A percentile compares a stretch with the other conserved stretches of the same genome.
Conservation (phyloP, 176 grass and related monocot genomes). For the Lolium rigidum region DNA sequence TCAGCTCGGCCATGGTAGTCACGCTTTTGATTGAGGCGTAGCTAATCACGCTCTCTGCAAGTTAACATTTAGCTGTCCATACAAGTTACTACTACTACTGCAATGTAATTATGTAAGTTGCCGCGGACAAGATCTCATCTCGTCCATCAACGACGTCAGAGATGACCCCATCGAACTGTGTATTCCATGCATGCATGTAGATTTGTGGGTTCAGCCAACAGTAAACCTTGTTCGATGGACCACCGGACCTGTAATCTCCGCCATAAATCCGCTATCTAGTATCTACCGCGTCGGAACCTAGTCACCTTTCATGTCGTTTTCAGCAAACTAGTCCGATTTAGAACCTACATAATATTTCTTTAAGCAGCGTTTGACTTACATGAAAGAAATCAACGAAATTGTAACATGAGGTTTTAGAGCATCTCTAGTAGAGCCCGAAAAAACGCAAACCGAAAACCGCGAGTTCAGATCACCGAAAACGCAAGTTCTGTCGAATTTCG, state of each 20-base stretch:
- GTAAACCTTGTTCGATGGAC: slow-evolving; percentile 31
- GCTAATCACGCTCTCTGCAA: no score
- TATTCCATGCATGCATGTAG: background rate
- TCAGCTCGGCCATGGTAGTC: background rate
- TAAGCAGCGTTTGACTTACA: no score
- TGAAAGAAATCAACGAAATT: no score
- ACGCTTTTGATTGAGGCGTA: background rate
- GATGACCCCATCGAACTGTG: background rate
- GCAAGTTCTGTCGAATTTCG: no score
- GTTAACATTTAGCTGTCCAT: no score
- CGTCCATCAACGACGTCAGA: background rate
- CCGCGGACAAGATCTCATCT: background rate
- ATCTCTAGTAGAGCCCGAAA: no score
- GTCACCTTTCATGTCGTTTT: background rate
- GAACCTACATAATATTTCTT: no score
- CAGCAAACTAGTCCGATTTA: no score
- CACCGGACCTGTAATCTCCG: slow-evolving; percentile 23
- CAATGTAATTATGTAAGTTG: background rate
- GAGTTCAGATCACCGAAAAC: no score
- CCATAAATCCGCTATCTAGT: background rate
- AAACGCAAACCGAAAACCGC: no score
- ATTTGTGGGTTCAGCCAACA: slow-evolving; percentile 21
- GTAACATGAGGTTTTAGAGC: no score
- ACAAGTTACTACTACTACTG: no score
- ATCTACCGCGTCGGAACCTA: slow-evolving; percentile 1